These are phyloP conservation scores for Arbutus unedo DNA, from an alignment of 148 eudicot species.

Conservation along the genomic window DNA sequence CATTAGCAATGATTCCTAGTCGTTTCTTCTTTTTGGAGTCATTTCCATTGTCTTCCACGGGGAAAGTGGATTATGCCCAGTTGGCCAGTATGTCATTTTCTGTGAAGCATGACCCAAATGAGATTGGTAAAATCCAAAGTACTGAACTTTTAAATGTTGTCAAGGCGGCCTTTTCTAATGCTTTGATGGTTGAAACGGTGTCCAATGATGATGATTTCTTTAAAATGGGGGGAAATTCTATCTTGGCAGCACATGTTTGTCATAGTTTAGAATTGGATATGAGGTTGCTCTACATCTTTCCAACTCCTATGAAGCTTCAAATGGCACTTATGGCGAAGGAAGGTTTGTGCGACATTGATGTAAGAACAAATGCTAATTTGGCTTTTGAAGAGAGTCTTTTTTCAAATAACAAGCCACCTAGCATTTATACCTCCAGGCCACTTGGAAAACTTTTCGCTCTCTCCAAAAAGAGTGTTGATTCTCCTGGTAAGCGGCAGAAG, in stretches of 20 bases:
- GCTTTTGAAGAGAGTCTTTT: constrained; percentile 27
- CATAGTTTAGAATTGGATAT: constrained; percentile 75
- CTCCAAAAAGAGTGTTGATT: constrained; percentile 16
- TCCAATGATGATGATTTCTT: constrained; percentile 68
- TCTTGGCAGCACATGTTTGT: constrained; percentile 76
- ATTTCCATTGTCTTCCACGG: constrained; percentile 67
- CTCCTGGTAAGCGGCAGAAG: constrained; percentile 43
- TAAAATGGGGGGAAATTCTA: constrained; percentile 77
- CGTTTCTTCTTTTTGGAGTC: constrained; percentile 41
- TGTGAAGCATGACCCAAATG: constrained; percentile 13
- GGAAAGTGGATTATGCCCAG: constrained; percentile 64
- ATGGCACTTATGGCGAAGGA: constrained; percentile 47
- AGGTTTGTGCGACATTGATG: constrained; percentile 21
- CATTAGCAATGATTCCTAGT: constrained; percentile 65
- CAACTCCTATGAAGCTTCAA: constrained; percentile 66
- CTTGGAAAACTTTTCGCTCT: constrained; percentile 21
- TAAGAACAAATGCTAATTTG: constrained; percentile 23
- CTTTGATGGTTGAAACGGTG: constrained; percentile 56
- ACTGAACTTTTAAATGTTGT: constrained; percentile 42
- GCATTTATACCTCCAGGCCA: constrained; percentile 27
- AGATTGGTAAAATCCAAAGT: constrained; percentile 25
- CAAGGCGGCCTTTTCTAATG: constrained; percentile 61
- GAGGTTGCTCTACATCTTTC: constrained; percentile 67
- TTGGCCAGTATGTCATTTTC: constrained; percentile 35
- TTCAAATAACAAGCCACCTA: constrained; percentile 18